phyloP scores from a whole-genome alignment of 2,329 filamentous ascomycete species.

The Trichophyton schoenleinii region DNA sequence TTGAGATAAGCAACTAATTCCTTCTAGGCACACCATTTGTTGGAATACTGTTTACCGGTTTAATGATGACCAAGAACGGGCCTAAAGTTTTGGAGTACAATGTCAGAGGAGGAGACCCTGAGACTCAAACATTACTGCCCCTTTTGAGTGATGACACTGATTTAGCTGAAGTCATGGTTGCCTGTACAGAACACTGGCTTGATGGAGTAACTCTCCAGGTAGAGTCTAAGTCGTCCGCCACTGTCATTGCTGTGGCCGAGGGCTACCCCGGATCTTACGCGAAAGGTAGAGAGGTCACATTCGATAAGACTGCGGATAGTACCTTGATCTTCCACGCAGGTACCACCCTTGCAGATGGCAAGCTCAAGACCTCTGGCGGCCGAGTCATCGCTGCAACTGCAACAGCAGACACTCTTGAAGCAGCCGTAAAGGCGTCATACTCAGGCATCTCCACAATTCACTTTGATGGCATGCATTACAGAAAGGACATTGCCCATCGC shows the following conservation, averaged over 20 bases:
- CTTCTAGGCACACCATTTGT: constrained; percentile 30
- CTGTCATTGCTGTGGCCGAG: constrained; percentile 83
- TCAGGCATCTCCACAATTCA: constrained; percentile 64
- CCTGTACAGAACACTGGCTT: constrained; percentile 65
- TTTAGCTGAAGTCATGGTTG: constrained; percentile 76
- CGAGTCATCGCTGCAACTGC: constrained; percentile 90
- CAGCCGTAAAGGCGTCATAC: constrained; percentile 81
- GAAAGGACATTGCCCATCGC: constrained; percentile 82
- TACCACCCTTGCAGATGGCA: constrained; percentile 51
- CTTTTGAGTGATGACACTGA: constrained; percentile 68
- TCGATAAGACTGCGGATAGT: constrained; percentile 41
- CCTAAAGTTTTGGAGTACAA: constrained; percentile 87
- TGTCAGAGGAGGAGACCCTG: constrained; percentile 82
- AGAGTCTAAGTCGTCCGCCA: constrained; percentile 62
- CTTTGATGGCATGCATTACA: constrained; percentile 82
- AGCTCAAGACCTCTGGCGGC: constrained; percentile 68
- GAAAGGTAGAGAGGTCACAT: constrained; percentile 56
- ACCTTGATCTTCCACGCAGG: constrained; percentile 88
- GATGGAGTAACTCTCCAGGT: constrained; percentile 57
- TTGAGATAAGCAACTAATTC: not conserved
- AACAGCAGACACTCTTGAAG: constrained; percentile 59
- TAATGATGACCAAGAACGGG: constrained; percentile 77
- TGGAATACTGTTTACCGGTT: constrained; percentile 44
- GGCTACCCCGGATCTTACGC: constrained; percentile 81
- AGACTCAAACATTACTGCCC: constrained; percentile 75